Percentiles rank a stretch among this genome's conserved stretches.
Conservation (phyloP, 2,329 filamentous ascomycete species). For the Colletotrichum orbiculare region DNA sequence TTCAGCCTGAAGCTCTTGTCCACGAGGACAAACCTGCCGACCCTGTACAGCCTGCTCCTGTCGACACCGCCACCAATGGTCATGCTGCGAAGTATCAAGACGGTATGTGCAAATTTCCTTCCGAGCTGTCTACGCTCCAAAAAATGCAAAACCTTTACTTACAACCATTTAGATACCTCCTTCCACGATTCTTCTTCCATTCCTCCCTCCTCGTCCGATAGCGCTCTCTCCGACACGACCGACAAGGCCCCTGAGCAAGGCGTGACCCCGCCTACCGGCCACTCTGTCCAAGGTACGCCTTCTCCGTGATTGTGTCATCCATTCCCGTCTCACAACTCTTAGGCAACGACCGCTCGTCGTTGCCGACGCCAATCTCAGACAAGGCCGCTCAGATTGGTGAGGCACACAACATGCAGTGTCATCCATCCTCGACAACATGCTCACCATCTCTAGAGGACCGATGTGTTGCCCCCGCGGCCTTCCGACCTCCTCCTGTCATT, state of each 20-base stretch:
- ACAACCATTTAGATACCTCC: conserved; percentile 3
- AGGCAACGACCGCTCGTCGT: conserved; percentile 5
- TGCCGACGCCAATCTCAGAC: neutral
- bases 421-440: neutral
- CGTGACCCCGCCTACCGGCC: neutral
- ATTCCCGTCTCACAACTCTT: neutral
- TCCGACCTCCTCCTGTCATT: conserved; percentile 45
- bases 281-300: conserved; percentile 23
- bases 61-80: neutral
- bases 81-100: conserved; percentile 18
- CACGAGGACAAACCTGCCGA: conserved; percentile 8
- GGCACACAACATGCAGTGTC: neutral
- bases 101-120: conserved; percentile 12
- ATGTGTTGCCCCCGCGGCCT: conserved; percentile 8
- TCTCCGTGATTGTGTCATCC: neutral
- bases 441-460: conserved; percentile 19
- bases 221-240: conserved; percentile 25
- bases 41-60: neutral
- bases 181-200: conserved; percentile 18
- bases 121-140: neutral
- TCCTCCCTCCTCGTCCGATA: conserved; percentile 7
- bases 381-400: conserved; percentile 3
- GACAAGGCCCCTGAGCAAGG: conserved; percentile 29
- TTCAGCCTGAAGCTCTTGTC: conserved; percentile 12
- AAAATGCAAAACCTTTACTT: neutral